Evolutionary conservation across 139 green algal species (phyloP), one percentile per base, ranked within the genome.

Genomic region (Pycnococcus provasolii): DNA sequence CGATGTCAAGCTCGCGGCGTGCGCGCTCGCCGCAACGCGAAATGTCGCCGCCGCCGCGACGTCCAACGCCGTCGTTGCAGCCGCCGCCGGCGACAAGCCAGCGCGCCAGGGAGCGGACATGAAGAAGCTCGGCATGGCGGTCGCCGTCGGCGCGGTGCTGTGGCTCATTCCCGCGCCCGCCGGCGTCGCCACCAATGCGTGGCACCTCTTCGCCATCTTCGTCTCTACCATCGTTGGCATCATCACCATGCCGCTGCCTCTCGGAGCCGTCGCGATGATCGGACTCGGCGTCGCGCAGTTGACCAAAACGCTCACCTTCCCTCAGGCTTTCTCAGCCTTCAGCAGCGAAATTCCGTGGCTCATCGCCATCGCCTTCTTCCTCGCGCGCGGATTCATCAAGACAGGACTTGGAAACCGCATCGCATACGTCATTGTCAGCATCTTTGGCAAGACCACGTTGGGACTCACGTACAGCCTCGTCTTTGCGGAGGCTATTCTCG

Each of bases 301-400:
- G 5, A 96, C 91, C 40, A 91, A 92, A 70, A 89, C 86, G 1
- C 85, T 99, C 4, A 95, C 93, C 42, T 99, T 99, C 74, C 61
- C 90, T 1, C 83, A 86, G 58, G 93, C 94, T 42, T 99, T 99
- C 86, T 88, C 72, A 59, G 94, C 94, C 7, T 97, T 99, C 68
- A 73, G 90, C 50, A 93, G 73, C 59, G 89, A 96, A 77, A 98
- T 98, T 73, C 89, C 89, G 78, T 94, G 71, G 81, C 87, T 97
- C 58, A 99, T 98, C 70, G 94, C 91, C 73, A 94, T 98, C 70
- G 93, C 93, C 40, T 98, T 97, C 84, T 99, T 89, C 82, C 86
- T 98, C 48, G 91, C 93, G 8, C 84, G 88, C 43, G 93, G 93
- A 60, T 99, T 98, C 86, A 97, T 97, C 83, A 96, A 96, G 74